Evolutionary conservation across 352 stramenopile genomes (phyloP).

Genomic region (Blastocystis sp.): DNA sequence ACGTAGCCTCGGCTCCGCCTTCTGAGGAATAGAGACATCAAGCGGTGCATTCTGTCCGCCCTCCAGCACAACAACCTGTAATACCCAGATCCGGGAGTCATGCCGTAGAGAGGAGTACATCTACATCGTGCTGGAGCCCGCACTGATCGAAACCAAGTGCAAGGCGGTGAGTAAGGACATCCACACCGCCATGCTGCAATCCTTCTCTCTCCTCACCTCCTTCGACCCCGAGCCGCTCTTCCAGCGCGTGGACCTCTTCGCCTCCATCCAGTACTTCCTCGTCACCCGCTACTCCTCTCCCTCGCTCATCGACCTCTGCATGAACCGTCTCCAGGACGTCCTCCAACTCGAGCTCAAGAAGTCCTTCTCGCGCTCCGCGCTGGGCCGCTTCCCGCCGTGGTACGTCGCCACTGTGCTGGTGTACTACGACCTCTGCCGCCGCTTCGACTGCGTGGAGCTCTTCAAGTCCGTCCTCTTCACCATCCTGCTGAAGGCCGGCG

Average conservation of each 20-base stretch:
- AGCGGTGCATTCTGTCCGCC: constrained; percentile 17
- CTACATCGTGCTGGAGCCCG: neutral
- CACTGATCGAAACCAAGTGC: constrained; percentile 1
- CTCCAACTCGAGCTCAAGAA: neutral
- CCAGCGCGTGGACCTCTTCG: constrained; percentile 43
- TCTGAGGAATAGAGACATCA: neutral
- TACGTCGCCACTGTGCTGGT: constrained; percentile 41
- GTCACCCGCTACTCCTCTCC: neutral
- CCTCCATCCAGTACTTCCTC: constrained; percentile 30
- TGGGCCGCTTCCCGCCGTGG: constrained; percentile 24
- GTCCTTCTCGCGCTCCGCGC: neutral
- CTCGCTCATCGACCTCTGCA: neutral
- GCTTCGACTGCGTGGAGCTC: neutral
- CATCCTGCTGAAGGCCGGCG: constrained; percentile 7
- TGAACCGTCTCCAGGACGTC: neutral
- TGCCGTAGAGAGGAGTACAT: constrained; percentile 41
- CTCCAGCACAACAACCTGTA: constrained; percentile 40
- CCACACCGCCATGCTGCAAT: constrained; percentile 5
- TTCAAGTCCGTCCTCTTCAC: constrained; percentile 33
- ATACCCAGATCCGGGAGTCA: neutral
- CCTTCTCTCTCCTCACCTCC: constrained; percentile 42
- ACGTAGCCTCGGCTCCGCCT: neutral
- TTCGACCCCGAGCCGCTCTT: constrained; percentile 10
- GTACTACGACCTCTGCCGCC: constrained; percentile 47
- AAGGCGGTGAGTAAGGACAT: neutral